Evolutionary conservation across 495 filamentous ascomycete species (phyloP).

Genomic region (Articulospora tetracladia): DNA sequence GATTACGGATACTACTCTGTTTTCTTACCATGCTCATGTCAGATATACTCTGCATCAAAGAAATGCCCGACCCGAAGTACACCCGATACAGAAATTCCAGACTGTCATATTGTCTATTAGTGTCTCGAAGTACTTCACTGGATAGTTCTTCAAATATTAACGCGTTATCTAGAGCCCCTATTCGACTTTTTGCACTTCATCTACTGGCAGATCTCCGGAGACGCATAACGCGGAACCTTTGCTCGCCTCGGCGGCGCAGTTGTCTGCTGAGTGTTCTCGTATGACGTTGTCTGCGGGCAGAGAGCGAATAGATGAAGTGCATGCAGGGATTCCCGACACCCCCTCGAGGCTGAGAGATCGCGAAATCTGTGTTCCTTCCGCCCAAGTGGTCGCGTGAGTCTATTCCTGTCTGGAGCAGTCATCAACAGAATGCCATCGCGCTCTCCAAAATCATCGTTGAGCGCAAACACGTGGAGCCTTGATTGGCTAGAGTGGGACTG

Average conservation of each 20-base stretch:
- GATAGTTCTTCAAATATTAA: too few species aligned
- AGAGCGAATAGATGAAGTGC: background rate
- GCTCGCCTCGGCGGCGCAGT: background rate
- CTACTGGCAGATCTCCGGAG: background rate
- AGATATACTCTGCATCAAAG: too few species aligned
- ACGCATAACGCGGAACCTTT: background rate
- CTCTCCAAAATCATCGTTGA: background rate
- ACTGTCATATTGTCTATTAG: too few species aligned
- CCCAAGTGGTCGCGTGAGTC: conserved; percentile 6
- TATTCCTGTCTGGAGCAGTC: background rate
- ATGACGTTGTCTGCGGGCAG: background rate
- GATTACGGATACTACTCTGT: too few species aligned
- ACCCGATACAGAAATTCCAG: too few species aligned
- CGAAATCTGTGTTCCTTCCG: background rate
- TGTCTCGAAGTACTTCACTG: too few species aligned
- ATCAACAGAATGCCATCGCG: background rate
- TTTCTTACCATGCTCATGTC: too few species aligned
- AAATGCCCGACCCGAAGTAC: too few species aligned
- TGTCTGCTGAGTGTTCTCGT: background rate
- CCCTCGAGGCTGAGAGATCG: background rate
- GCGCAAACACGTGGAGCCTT: conserved; percentile 14
- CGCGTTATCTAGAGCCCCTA: background rate
- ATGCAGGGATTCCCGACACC: background rate
- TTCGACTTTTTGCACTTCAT: background rate
- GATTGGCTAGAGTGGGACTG: conserved; percentile 15